Conservation (phyloP, 2,329 filamentous ascomycete species). For the Chaetomiaceae sp. region DNA sequence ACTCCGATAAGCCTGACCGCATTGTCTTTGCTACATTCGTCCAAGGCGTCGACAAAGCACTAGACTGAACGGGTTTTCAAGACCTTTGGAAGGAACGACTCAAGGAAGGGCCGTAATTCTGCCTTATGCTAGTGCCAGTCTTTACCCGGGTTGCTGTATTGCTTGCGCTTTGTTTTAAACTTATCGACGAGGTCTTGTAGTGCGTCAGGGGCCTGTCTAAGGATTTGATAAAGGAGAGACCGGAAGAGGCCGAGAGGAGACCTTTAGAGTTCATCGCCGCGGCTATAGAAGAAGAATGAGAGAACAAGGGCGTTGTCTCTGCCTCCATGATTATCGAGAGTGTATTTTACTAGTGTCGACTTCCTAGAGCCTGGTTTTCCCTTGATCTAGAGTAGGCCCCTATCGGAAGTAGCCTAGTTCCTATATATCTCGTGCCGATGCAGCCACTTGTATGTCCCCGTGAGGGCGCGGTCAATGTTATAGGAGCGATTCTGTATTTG, state of each 20-base stretch:
- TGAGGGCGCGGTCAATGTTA: background rate
- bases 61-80: slow-evolving; percentile 22
- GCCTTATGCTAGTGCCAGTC: slow-evolving; percentile 29
- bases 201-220: slow-evolving; percentile 26
- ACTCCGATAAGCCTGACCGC: slow-evolving; percentile 22
- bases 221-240: slow-evolving; percentile 34
- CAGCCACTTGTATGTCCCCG: slow-evolving; percentile 35
- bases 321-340: slow-evolving; percentile 26
- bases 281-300: slow-evolving; percentile 37
- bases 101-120: slow-evolving; percentile 25
- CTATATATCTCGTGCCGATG: slow-evolving; percentile 25
- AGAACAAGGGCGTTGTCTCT: slow-evolving; percentile 18
- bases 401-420: slow-evolving; percentile 25
- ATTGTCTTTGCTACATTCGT: slow-evolving; percentile 32
- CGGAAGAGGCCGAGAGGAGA: slow-evolving; percentile 34
- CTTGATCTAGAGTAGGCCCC: slow-evolving; percentile 33
- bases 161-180: slow-evolving; percentile 17
- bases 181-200: slow-evolving; percentile 19
- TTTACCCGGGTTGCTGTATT: slow-evolving; percentile 16
- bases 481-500: slow-evolving; percentile 7
- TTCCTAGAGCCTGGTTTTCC: slow-evolving; percentile 41
- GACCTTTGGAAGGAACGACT: slow-evolving; percentile 22
- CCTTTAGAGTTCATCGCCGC: slow-evolving; percentile 32
- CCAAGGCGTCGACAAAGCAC: slow-evolving; percentile 35
- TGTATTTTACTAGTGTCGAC: slow-evolving; percentile 35